Conservation (phyloP, 495 filamentous ascomycete species). For the Cercophora sp. region DNA sequence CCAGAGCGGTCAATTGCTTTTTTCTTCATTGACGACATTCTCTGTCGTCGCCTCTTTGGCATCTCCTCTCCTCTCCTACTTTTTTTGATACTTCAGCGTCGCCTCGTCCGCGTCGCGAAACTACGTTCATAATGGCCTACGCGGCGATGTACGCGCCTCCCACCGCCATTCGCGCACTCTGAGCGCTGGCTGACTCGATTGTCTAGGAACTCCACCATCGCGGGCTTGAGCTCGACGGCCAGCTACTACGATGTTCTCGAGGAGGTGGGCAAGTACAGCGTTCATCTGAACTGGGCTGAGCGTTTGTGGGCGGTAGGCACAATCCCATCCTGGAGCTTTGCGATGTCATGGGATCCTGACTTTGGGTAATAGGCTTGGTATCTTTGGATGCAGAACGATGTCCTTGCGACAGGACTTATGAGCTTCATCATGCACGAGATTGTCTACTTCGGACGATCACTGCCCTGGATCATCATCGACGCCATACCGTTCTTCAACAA, state of each 20-base stretch:
- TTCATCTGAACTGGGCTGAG: conserved; percentile 80
- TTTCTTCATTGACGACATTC: not conserved
- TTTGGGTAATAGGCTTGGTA: conserved; percentile 63
- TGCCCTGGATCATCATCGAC: conserved; percentile 95
- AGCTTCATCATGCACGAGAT: conserved; percentile 92
- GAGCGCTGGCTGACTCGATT: conserved; percentile 18
- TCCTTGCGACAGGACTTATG: conserved; percentile 92
- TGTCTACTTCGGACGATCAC: conserved; percentile 87
- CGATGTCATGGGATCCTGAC: not conserved
- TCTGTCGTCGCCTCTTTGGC: not conserved
- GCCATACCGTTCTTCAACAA: conserved; percentile 77
- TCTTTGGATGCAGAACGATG: conserved; percentile 97
- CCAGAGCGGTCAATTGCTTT: not conserved
- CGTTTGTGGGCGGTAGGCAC: conserved; percentile 78
- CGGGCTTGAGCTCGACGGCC: conserved; percentile 46
- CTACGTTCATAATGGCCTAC: conserved; percentile 32
- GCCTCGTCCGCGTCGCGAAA: not conserved
- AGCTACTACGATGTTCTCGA: conserved; percentile 81
- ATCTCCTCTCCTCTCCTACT: not conserved
- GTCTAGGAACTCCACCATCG: conserved; percentile 43
- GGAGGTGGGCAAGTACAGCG: conserved; percentile 80
- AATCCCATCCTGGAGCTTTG: not conserved
- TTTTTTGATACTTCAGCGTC: not conserved
- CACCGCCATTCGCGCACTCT: not conserved
- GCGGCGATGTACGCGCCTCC: conserved; percentile 32